Conservation (phyloP, 2,329 filamentous ascomycete species). For the Aquanectria penicillioides region DNA sequence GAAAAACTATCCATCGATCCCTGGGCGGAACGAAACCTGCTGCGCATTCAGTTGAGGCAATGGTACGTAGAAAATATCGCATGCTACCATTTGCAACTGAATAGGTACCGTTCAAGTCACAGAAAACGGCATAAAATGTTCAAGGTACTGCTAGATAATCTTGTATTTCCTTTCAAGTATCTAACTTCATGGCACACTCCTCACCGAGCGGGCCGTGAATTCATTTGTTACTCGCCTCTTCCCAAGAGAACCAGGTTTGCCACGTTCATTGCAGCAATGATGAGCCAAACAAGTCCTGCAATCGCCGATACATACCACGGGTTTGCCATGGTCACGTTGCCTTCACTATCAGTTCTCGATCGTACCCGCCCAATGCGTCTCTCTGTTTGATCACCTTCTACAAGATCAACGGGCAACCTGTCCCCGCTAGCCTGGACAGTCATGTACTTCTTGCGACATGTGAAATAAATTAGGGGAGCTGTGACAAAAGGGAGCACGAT, state of each 20-base stretch:
- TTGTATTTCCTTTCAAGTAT: too few relatives aligned
- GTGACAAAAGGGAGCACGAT: conserved; percentile 85
- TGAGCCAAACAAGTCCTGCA: conserved; percentile 71
- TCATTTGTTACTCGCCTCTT: conserved; percentile 27
- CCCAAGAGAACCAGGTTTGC: conserved; percentile 75
- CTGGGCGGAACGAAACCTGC: too few relatives aligned
- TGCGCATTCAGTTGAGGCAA: too few relatives aligned
- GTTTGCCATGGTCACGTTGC: conserved; percentile 73
- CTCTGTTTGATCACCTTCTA: not conserved
- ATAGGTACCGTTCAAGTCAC: too few relatives aligned
- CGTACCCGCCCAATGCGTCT: not conserved
- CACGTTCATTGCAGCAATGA: conserved; percentile 84
- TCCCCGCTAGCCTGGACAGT: conserved; percentile 65
- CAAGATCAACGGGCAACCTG: conserved; percentile 42
- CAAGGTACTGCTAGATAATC: too few relatives aligned
- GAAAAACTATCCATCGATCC: too few relatives aligned
- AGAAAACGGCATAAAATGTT: too few relatives aligned
- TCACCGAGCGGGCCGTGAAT: not conserved
- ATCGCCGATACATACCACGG: conserved; percentile 70
- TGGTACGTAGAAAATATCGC: too few relatives aligned
- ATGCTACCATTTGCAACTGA: too few relatives aligned
- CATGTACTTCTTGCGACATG: conserved; percentile 83
- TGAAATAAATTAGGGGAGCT: conserved; percentile 87
- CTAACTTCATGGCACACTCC: too few relatives aligned
- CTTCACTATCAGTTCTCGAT: conserved; percentile 31